A percentile compares a stretch with the other conserved stretches of the same genome.
Conservation (phyloP, 78 protist species). For the Pigoraptor vietnamica region DNA sequence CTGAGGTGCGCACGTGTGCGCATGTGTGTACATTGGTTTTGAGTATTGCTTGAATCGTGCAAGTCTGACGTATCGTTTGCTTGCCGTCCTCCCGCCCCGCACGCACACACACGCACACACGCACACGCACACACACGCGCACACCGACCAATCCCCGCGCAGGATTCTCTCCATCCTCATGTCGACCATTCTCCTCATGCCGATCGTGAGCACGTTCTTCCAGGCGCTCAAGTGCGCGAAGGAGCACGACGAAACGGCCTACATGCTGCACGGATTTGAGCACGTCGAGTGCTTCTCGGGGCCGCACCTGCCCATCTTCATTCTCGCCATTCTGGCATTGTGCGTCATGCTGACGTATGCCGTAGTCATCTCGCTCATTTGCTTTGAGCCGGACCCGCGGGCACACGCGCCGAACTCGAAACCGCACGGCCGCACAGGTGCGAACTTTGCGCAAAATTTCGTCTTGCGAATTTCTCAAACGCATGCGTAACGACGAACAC, state of each 20-base stretch:
- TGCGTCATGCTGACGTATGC: not conserved
- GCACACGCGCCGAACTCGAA: not conserved
- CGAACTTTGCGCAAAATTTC: no score
- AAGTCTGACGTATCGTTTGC: no score
- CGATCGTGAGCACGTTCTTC: not conserved
- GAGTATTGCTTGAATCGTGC: no score
- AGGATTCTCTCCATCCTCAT: not conserved
- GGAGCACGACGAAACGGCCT: not conserved
- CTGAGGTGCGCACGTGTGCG: no score
- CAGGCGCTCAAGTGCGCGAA: not conserved
- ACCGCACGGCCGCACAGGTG: not conserved
- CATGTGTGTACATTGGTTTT: no score
- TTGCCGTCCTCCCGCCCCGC: no score
- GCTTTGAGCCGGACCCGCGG: not conserved
- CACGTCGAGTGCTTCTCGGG: not conserved
- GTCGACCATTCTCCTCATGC: not conserved
- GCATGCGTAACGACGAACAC: no score
- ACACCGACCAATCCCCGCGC: no score
- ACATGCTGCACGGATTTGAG: not conserved
- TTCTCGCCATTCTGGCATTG: not conserved
- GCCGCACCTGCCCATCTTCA: not conserved
- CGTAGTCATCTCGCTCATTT: not conserved
- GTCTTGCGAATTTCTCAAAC: no score
- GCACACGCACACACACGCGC: no score
- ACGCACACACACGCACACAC: no score